phyloP scores from a whole-genome alignment of 805 yeast species.

The Candida berthetii region DNA sequence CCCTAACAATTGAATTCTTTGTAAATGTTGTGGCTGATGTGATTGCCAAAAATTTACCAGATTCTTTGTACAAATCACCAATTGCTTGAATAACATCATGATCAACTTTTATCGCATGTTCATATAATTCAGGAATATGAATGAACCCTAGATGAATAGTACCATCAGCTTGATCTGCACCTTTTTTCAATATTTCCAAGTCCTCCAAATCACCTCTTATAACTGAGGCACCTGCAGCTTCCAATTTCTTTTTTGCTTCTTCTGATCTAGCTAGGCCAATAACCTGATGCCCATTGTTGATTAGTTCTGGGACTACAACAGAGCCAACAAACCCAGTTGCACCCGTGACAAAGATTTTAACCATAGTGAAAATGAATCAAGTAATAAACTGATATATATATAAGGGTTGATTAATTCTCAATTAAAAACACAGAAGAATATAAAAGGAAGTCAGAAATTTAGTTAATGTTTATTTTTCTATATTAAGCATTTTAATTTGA shows the following conservation, averaged over 20 bases:
- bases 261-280: neutral
- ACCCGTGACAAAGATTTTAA: neutral
- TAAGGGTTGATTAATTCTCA: too few species aligned
- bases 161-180: conserved; percentile 26
- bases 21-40: neutral
- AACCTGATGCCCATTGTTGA: neutral
- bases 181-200: conserved; percentile 21
- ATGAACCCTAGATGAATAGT: conserved; percentile 21
- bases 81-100: neutral
- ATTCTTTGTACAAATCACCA: neutral
- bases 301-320: neutral
- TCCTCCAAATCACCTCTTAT: conserved; percentile 24
- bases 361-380: too few species aligned
- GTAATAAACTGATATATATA: too few species aligned
- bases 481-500: too few species aligned
- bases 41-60: neutral
- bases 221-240: neutral
- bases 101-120: neutral
- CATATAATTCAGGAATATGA: neutral
- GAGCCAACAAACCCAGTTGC: neutral
- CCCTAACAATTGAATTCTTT: neutral
- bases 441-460: too few species aligned
- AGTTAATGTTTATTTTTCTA: too few species aligned
- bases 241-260: neutral
- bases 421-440: too few species aligned